Percentiles rank a stretch among this genome's conserved stretches.
Evolutionary conservation across 1,139 yeast species (phyloP).

Genomic region (Suzukiozyma palmioleophila): DNA sequence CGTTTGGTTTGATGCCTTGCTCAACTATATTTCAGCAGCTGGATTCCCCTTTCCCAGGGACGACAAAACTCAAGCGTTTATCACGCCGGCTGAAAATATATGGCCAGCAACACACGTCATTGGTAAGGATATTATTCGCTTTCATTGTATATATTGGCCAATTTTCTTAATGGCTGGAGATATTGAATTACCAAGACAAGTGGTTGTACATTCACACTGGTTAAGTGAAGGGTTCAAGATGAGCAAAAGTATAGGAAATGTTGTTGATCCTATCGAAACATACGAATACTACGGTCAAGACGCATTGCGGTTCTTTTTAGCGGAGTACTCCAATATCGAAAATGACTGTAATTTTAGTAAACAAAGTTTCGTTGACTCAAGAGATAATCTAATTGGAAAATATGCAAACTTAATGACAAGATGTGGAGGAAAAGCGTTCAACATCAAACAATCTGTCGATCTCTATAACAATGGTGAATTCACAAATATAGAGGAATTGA

Average conservation of each 20-base stretch:
- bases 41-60: constrained; percentile 47
- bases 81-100: constrained; percentile 13
- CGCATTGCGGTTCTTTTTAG: constrained; percentile 68
- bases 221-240: constrained; percentile 82
- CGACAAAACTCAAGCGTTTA: constrained; percentile 4
- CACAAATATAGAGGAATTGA: constrained; percentile 20
- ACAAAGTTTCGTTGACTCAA: constrained; percentile 47
- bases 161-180: constrained; percentile 83
- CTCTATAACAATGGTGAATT: constrained; percentile 17
- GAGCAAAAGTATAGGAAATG: constrained; percentile 93
- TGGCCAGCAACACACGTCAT: constrained; percentile 78
- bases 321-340: constrained; percentile 70
- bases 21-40: constrained; percentile 75
- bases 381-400: constrained; percentile 73
- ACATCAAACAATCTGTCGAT: constrained; percentile 44
- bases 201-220: constrained; percentile 95
- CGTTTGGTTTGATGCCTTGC: constrained; percentile 96
- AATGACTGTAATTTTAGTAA: constrained; percentile 79
- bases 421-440: constrained; percentile 67
- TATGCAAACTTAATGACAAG: constrained; percentile 77
- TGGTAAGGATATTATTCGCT: constrained; percentile 87
- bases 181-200: constrained; percentile 61
- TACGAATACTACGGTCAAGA: constrained; percentile 65
- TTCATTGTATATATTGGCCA: constrained; percentile 96
- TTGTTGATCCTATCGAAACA: constrained; percentile 81